Evolutionary conservation across 2,329 filamentous ascomycete genomes (phyloP).

Genomic region (Colletotrichum eremochloae): DNA sequence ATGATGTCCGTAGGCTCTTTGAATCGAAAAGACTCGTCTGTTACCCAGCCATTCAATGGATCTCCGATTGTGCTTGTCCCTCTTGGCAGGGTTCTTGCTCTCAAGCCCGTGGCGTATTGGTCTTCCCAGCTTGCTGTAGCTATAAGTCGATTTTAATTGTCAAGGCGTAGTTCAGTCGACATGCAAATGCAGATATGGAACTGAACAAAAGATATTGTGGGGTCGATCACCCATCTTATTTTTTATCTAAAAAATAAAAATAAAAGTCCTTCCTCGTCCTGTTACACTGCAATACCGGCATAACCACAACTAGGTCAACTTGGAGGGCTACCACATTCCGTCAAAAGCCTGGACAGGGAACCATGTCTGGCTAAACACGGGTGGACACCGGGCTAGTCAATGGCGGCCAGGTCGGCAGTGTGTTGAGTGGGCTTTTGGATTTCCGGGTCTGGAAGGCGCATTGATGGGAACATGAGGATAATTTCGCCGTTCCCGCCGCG

Average conservation of each 20-base stretch:
- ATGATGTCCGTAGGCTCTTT: constrained; percentile 36
- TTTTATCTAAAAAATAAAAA: too few relatives aligned
- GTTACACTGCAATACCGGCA: constrained; percentile 6
- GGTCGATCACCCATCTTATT: too few relatives aligned
- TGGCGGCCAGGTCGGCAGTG: constrained; percentile 2
- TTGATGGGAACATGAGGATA: constrained; percentile 40
- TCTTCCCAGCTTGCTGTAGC: neutral
- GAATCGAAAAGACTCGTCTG: constrained; percentile 39
- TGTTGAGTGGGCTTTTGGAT: neutral
- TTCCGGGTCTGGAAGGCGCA: constrained; percentile 30
- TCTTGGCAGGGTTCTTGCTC: neutral
- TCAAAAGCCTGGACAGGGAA: constrained; percentile 2
- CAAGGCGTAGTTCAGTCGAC: neutral
- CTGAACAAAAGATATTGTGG: neutral
- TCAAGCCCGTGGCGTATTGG: neutral
- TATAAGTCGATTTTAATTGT: neutral
- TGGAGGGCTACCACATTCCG: constrained; percentile 10
- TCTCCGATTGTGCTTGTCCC: neutral
- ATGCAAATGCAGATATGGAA: neutral
- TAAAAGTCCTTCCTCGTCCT: neutral
- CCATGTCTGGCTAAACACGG: neutral
- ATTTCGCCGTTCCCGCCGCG: constrained; percentile 36
- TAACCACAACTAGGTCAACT: constrained; percentile 8
- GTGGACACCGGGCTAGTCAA: constrained; percentile 3
- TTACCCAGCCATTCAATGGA: constrained; percentile 36